Evolutionary conservation across 345 rosid genomes (phyloP), one percentile per base, ranked within the genome.

Genomic region (Aquilaria yunnanensis): DNA sequence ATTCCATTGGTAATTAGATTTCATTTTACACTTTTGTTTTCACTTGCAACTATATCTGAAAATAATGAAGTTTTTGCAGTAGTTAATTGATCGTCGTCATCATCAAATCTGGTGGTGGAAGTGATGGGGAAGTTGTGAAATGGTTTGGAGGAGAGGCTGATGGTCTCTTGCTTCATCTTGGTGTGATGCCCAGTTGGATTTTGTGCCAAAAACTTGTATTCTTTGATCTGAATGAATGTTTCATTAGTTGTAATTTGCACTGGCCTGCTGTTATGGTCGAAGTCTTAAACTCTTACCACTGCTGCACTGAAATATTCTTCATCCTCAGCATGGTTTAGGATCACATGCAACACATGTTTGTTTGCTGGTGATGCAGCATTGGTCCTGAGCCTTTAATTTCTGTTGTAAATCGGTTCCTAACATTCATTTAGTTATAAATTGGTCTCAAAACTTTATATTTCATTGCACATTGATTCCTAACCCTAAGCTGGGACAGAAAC

Each of bases 311-410:
- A 6, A 33, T 54, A 11, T 31, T 51, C 53, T 10, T 54, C 12
- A 12, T 45, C 45, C 30, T 10, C 16, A 30, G 11, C 37, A 23
- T 23, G 43, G 43, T 1, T 37, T 37, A 9, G 43, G 7, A 33
- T 48, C 78, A 74, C 78, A 70, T 74, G 78, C 66, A 16, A 54
- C 78, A 70, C 78, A 66, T 70, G 74, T 63, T 70, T 70, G 74
- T 63, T 70, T 48, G 68, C 43, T 62, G 68, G 65, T 53, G 16
- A 57, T 59, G 62, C 52, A 61, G 54, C 45, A 14, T 23, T 23
- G 23, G 23, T 23, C 23, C 23, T 23, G 23, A 23, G 23, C 23
- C 23, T 23, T 23, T 23, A 23, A 23, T 23, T 23, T 23, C 23
- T 23, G 23, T 23, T 45, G 50, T 8, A 34, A 12, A 8, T 33